Evolutionary conservation across 2,329 filamentous ascomycete species (phyloP), one percentile per base, ranked within the genome.

Genomic region (Ceratocystis smalleyi): DNA sequence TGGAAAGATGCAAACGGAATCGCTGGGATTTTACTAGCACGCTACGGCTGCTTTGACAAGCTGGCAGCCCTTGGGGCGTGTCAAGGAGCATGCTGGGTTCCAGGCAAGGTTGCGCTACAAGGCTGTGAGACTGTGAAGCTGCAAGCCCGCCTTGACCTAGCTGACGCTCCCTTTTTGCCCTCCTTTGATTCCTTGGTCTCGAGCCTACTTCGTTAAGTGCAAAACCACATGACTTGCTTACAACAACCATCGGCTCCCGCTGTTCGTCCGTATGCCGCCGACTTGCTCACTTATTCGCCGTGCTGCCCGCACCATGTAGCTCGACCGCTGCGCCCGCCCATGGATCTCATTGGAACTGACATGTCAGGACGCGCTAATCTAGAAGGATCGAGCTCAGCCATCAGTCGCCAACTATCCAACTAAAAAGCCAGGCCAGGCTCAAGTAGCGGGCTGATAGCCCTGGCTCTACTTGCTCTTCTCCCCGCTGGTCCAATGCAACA

Each of bases 351-450:
- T 55, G 51, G 22, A 55, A 15, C 51, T 22, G 51, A 55, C 19
- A 55, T 55, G 24, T 55, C 51, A 55, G 10, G 51, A 55, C 51
- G 24, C 51, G 51, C 51, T 55, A 55, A 55, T 55, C 51, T 55
- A 30, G 51, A 55, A 55, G 51, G 51, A 55, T 55, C 7, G n/a
- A n/a, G 45, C 45, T 22, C 45, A 49, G 45, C 10, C n/a, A 49
- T 49, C 17, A 49, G 45, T 49, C 45, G 7, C 8, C 40, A 43
- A 43, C 17, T n/a, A 47, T 35, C 32, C 32, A 35, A 2, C 8
- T 12, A 3, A 35, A 35, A n/a, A n/a, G 45, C 45, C 27, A 27
- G 10, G 45, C n/a, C 22, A 49, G 1, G n/a, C 45, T 22, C 17
- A 22, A 49, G 45, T 49, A n/a, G 15, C 45, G 17, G 22, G 32